These are phyloP conservation scores for Cucumis melo DNA, from an alignment of 306 rosid species.

Conservation along the genomic window DNA sequence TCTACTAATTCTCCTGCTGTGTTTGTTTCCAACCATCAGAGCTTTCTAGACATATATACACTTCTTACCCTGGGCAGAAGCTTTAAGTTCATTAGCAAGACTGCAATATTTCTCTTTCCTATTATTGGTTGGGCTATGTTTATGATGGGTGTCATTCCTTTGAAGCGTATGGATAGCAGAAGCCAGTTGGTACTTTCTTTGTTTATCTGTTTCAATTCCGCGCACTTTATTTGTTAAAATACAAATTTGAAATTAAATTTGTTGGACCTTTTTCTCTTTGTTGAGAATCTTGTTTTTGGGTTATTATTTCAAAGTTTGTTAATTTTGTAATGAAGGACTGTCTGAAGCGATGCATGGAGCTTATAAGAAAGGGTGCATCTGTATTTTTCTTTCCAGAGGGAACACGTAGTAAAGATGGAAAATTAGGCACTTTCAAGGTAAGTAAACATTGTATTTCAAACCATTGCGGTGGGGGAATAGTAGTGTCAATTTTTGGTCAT, in stretches of 20 bases:
- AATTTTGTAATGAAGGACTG: conserved; percentile 47
- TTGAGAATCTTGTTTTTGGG: background rate
- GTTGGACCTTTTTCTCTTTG: background rate
- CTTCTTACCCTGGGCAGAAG: conserved; percentile 79
- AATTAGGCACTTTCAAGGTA: conserved; percentile 80
- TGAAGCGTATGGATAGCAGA: conserved; percentile 84
- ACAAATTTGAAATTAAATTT: background rate
- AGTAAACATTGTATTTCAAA: conserved; percentile 10
- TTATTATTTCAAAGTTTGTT: background rate
- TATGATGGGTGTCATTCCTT: conserved; percentile 67
- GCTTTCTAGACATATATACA: conserved; percentile 81
- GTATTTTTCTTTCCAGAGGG: conserved; percentile 97
- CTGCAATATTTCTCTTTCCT: conserved; percentile 77
- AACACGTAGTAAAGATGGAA: conserved; percentile 84
- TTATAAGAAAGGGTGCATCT: conserved; percentile 67
- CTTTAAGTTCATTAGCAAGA: conserved; percentile 96
- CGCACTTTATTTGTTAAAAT: background rate
- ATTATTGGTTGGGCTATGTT: conserved; percentile 97
- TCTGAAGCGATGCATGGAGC: conserved; percentile 73
- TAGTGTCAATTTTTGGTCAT: background rate
- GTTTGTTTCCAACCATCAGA: conserved; percentile 93
- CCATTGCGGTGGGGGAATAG: background rate
- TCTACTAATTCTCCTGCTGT: conserved; percentile 69
- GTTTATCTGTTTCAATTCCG: background rate
- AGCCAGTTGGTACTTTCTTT: conserved; percentile 74